These are phyloP conservation scores for Verticillium longisporum DNA, from an alignment of 2,329 filamentous ascomycete species.

Conservation along the genomic window DNA sequence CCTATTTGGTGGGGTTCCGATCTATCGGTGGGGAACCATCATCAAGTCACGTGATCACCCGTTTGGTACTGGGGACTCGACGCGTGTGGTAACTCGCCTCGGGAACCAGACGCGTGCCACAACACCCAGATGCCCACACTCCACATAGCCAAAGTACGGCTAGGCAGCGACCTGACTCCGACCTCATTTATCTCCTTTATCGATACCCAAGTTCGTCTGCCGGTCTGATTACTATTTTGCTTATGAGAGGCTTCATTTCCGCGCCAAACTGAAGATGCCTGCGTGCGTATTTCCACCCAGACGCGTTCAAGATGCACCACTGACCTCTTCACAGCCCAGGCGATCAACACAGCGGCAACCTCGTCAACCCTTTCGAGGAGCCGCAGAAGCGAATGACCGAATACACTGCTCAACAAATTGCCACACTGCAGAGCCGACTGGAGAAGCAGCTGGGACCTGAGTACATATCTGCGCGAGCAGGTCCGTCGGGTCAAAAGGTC, in stretches of 20 bases:
- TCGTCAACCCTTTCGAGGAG: conserved; percentile 78
- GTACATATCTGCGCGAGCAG: conserved; percentile 82
- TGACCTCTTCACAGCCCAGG: conserved; percentile 46
- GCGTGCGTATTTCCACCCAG: conserved; percentile 25
- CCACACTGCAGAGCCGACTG: conserved; percentile 76
- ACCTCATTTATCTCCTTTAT: not conserved
- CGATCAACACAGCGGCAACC: conserved; percentile 54
- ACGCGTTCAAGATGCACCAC: conserved; percentile 6
- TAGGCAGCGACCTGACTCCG: not conserved
- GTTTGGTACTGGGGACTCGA: conserved; percentile 4
- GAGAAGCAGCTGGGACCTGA: conserved; percentile 94
- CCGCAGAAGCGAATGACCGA: conserved; percentile 59
- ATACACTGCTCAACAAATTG: conserved; percentile 87
- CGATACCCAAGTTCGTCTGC: no score
- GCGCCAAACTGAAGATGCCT: conserved; percentile 27
- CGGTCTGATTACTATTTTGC: not conserved
- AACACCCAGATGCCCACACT: not conserved
- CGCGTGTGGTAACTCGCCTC: conserved; percentile 2
- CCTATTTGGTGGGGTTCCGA: no score
- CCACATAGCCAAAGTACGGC: not conserved
- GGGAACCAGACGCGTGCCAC: conserved; percentile 4
- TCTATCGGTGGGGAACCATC: no score
- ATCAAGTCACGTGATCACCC: conserved; percentile 9
- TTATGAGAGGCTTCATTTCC: not conserved
- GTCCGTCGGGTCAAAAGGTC: conserved; percentile 77